Base-by-base conservation (phyloP, 345 rosid species). In the Moringa oleifera region DNA sequence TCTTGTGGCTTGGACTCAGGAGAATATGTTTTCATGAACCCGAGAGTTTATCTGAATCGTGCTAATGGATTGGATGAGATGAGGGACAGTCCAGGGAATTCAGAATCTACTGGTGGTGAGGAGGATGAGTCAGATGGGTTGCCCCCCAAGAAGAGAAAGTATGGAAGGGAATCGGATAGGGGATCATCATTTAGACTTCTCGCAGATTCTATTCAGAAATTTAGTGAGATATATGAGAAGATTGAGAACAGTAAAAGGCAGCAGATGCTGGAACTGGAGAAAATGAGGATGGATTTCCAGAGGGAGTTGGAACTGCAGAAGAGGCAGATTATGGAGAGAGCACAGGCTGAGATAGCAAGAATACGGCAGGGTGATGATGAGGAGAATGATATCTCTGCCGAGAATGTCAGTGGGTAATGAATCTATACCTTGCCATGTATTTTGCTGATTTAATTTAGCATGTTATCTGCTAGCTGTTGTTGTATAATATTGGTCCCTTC, bases 1-100 rank as follows among this genome's bases (percentile, higher is more conserved):
- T 87, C 99, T 24, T 89, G 98, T 79, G 99, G 98, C 19, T 63
- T 91, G 53, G 99, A 91, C 74, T 89, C 96, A 0, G 94, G 96
- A 25, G 98, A 85, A 80, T 85, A 86, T 61, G 91, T 84, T 64
- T 87, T 85, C 67, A 79, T 76, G 86, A 89, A 80, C 63, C 78
- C 96, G 9, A 82, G 70, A 72, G 81, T 71, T 59, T 83, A 84
- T 74, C 62, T 85, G 66, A 89, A 81, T 69, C 88, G 81, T 16
- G 81, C 87, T 0, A 87, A 89, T 57, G 91, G 96, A 20, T 79
- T 84, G 68, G 95, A 91, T 74, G 90, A 84, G 81, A 85, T 85
- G 90, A 84, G 89, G 78, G 98, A 89, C 69, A 95, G 96, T 76
- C 96, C 96, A 6, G 91, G 81, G 50, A 81, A 87, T 71, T 85